Evolutionary conservation across 2,329 filamentous ascomycete species (phyloP).

Genomic region (Bertia moriformis): DNA sequence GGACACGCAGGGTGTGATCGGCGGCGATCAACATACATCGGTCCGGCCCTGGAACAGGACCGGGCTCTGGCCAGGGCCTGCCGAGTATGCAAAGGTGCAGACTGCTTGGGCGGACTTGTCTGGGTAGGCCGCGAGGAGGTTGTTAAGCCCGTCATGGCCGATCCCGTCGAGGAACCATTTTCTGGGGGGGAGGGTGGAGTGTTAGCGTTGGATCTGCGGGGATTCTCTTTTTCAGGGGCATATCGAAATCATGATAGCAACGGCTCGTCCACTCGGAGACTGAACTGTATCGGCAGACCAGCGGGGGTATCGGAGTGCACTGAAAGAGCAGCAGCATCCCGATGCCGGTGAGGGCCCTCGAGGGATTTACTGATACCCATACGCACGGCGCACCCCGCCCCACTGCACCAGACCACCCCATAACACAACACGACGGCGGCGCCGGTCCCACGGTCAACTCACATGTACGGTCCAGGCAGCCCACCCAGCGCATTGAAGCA

Average conservation of each 20-base stretch:
- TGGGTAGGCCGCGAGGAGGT: conserved; percentile 72
- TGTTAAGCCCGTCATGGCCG: conserved; percentile 76
- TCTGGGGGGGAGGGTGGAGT: too few relatives aligned
- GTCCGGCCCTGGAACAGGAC: conserved; percentile 87
- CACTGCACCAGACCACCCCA: too few relatives aligned
- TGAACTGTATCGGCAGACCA: too few relatives aligned
- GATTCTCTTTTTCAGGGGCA: neutral
- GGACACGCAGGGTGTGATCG: too few relatives aligned
- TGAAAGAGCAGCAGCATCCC: too few relatives aligned
- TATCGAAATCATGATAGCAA: neutral
- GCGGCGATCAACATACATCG: too few relatives aligned
- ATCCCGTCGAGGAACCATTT: conserved; percentile 86
- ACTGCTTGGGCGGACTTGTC: conserved; percentile 88
- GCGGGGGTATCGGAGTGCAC: too few relatives aligned
- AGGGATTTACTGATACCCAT: too few relatives aligned
- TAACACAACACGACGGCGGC: neutral
- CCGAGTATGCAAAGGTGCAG: conserved; percentile 86
- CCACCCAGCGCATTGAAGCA: conserved; percentile 83
- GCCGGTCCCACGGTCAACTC: too few relatives aligned
- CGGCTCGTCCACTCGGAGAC: too few relatives aligned
- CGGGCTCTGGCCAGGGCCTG: conserved; percentile 70
- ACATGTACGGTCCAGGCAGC: conserved; percentile 96
- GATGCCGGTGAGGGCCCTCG: too few relatives aligned
- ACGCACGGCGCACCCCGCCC: too few relatives aligned
- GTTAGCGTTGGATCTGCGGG: neutral